Percentiles rank a stretch among this genome's conserved stretches.
phyloP scores from a whole-genome alignment of 208 protist species.

The Crithidia thermophila region DNA sequence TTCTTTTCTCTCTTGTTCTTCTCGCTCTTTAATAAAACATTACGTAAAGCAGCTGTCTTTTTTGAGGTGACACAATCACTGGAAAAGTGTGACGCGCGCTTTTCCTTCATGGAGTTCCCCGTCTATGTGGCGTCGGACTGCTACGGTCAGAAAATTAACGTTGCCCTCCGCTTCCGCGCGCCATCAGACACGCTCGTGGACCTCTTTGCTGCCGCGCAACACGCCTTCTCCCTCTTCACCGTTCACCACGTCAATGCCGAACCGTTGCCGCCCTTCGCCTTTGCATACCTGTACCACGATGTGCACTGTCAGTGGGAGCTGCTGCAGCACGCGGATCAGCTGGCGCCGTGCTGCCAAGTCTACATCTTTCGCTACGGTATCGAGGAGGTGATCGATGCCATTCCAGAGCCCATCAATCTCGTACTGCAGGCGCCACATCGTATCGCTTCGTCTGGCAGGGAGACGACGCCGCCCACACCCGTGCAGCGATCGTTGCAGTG shows the following conservation, averaged over 20 bases:
- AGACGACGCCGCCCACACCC: too few relatives aligned
- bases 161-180: slow-evolving; percentile 30
- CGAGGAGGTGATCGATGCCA: slow-evolving; percentile 41
- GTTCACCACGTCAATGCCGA: background rate
- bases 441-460: too few relatives aligned
- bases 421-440: too few relatives aligned
- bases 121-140: slow-evolving; percentile 73
- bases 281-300: slow-evolving; percentile 61
- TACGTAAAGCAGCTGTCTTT: too few relatives aligned
- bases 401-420: slow-evolving; percentile 41
- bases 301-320: slow-evolving; percentile 48
- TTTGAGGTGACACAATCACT: background rate
- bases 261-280: slow-evolving; percentile 23
- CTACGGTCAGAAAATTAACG: slow-evolving; percentile 68
- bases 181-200: slow-evolving; percentile 23
- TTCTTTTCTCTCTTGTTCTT: background rate
- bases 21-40: too few relatives aligned
- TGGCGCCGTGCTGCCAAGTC: slow-evolving; percentile 63
- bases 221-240: slow-evolving; percentile 44
- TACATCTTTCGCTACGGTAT: slow-evolving; percentile 71
- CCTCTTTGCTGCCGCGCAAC: slow-evolving; percentile 27
- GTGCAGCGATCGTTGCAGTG: too few relatives aligned
- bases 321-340: slow-evolving; percentile 48
- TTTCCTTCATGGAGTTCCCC: slow-evolving; percentile 42
- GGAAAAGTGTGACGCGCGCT: background rate